Evolutionary conservation across 306 rosid genomes (phyloP), one percentile per base, ranked within the genome.

Genomic region (Betula pendula): DNA sequence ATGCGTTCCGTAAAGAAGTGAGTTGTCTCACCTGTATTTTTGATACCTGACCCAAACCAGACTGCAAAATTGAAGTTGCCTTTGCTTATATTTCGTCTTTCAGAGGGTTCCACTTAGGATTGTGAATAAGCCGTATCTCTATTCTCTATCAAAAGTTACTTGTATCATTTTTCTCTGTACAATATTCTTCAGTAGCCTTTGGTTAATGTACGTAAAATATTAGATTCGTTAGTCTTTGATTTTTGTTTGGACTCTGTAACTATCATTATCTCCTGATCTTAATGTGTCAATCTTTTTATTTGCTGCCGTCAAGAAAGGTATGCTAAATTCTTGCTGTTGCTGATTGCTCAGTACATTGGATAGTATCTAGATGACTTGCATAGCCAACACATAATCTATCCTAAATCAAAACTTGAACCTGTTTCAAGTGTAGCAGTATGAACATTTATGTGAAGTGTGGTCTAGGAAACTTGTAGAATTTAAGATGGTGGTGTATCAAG

Each of bases 1-100:
- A 85, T 79, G 94, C 94, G 76, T 86, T 94, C 72, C 93, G 82
- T 48, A 87, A 73, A 82, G 97, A 89, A 92, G 98, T 94, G 66
- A 77, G 86, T 77, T 77, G 40, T 49, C 47, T 24, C 4, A 0
- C 5, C 7, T 3, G 75, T 56, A 44, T 72, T 76, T 63, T 35
- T 55, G 51, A n/a, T 19, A 52, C 24, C 59, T 52, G 59, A 7
- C 10, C 25, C 24, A 52, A 60, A 31, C 22, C 9, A 17, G 3
- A 27, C 68, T 29, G 68, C 68, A 13, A 16, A 60, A 60, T 13
- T 60, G 5, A 29, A 60, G 19, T 29, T 29, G 38, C 20, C 19
- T 60, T 31, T 29, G 68, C 49, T 11, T 45, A 31, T 15, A 60
- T 29, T 29, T 60, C 16, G 5, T 60, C 42, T 27, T 16, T 0